Percentiles rank a stretch among this genome's conserved stretches.
Conservation (phyloP, 75 land plant species). For the Selaginella tamariscina region DNA sequence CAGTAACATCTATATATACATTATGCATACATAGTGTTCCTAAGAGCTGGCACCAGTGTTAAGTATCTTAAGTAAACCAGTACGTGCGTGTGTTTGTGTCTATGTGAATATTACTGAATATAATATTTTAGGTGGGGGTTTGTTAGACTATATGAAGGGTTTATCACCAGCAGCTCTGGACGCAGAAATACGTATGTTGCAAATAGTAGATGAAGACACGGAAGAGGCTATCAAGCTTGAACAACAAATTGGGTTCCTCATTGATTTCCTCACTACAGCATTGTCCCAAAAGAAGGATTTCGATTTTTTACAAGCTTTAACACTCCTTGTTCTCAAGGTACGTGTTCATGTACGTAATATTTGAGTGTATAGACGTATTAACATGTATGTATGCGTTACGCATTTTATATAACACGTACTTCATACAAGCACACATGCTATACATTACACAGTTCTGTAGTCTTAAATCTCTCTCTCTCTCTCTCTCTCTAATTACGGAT, state of each 20-base stretch:
- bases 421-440: neutral
- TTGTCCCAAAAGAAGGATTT: constrained; percentile 53
- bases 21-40: no score
- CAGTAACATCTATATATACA: no score
- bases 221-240: constrained; percentile 34
- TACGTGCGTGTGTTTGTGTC: no score
- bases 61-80: no score
- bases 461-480: constrained; percentile 5
- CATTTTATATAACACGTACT: neutral
- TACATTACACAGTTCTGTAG: neutral
- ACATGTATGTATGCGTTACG: neutral
- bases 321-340: constrained; percentile 79
- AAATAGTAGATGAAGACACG: constrained; percentile 43
- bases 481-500: constrained; percentile 1
- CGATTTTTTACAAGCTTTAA: constrained; percentile 76
- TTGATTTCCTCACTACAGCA: constrained; percentile 75
- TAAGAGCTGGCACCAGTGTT: no score
- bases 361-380: neutral
- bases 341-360: neutral
- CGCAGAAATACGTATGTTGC: constrained; percentile 72
- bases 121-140: constrained; percentile 43
- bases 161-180: constrained; percentile 75
- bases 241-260: constrained; percentile 38
- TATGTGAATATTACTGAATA: no score
- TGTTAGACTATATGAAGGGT: constrained; percentile 57